phyloP scores from a whole-genome alignment of 768 basidiomycete species.

The Ephemerocybe angulata region DNA sequence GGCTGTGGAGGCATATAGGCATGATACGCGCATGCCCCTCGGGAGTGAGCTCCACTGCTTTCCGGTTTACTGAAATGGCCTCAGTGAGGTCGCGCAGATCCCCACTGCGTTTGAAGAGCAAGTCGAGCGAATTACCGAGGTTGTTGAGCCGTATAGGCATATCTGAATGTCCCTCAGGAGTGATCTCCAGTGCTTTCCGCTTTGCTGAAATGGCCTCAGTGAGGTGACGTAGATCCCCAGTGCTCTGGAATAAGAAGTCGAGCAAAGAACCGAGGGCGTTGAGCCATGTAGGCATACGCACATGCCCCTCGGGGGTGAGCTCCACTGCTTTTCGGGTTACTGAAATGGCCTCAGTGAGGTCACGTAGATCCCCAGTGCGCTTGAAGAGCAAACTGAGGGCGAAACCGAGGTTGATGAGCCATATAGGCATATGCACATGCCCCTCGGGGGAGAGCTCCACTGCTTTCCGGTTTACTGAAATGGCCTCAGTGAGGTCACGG shows the following conservation, averaged over 20 bases:
- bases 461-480: not conserved
- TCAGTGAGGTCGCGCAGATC: not conserved
- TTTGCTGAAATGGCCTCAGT: not conserved
- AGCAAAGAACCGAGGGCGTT: not conserved
- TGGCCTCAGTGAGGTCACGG: not conserved
- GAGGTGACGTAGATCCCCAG: not conserved
- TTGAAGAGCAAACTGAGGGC: not conserved
- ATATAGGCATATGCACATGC: not conserved
- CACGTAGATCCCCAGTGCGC: not conserved
- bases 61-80: not conserved
- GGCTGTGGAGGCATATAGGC: not conserved
- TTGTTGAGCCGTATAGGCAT: not conserved
- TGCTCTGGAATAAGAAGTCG: not conserved
- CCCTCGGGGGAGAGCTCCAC: not conserved
- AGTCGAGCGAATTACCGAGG: not conserved
- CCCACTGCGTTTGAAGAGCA: not conserved
- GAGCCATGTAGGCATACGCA: not conserved
- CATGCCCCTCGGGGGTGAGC: not conserved
- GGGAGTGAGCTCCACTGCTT: not conserved
- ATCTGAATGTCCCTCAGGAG: not conserved
- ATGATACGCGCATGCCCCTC: not conserved
- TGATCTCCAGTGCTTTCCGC: not conserved
- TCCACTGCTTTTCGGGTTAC: not conserved
- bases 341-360: not conserved
- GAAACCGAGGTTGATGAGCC: not conserved